phyloP scores from a whole-genome alignment of 164 flowering plant genomes.

The Magnolia changhungtana region DNA sequence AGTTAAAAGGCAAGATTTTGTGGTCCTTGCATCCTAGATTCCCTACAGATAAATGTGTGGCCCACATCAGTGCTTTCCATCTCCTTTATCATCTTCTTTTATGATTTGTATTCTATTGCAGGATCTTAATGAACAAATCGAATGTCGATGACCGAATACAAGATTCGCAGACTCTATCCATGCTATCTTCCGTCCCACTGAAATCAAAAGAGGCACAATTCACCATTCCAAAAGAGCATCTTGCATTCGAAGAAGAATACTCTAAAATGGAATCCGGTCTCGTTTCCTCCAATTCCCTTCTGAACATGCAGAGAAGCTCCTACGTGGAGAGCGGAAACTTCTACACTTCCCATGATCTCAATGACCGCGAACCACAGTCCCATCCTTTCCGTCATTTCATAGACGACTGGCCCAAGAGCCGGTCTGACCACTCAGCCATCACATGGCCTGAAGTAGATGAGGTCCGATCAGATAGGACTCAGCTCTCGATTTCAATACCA shows the following conservation, averaged over 20 bases:
- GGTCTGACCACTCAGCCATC: constrained; percentile 30
- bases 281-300: constrained; percentile 46
- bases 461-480: constrained; percentile 55
- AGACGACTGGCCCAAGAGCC: constrained; percentile 62
- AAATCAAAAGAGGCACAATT: constrained; percentile 35
- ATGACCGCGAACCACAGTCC: constrained; percentile 31
- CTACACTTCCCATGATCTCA: constrained; percentile 29
- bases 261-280: constrained; percentile 44
- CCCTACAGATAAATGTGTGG: background rate
- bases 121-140: constrained; percentile 36
- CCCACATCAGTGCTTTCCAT: background rate
- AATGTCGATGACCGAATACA: constrained; percentile 29
- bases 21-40: background rate
- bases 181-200: constrained; percentile 32
- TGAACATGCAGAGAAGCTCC: constrained; percentile 36
- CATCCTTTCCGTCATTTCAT: constrained; percentile 61
- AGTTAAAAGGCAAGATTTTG: background rate
- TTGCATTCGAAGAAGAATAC: constrained; percentile 29
- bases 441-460: constrained; percentile 52
- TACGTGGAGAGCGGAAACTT: constrained; percentile 24
- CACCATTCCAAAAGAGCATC: constrained; percentile 41
- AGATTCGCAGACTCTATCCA: constrained; percentile 37
- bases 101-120: constrained; percentile 15
- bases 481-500: constrained; percentile 74
- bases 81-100: background rate